A percentile compares a stretch with the other conserved stretches of the same genome.
Conservation (phyloP, 2,329 filamentous ascomycete genomes). For the Beauveria sp. region DNA sequence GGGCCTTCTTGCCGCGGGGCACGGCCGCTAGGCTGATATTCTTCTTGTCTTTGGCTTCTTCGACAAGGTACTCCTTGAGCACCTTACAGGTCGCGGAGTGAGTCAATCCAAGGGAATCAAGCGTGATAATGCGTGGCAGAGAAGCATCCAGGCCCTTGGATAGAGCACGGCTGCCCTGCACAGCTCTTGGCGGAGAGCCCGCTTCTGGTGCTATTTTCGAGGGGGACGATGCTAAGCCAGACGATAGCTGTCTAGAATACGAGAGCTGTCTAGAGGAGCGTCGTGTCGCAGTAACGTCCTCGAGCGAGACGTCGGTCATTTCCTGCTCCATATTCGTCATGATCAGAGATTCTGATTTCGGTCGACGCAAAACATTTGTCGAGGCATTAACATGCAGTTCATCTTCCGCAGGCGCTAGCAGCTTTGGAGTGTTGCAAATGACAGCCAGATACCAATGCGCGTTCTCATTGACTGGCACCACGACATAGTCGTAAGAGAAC, state of each 20-base stretch:
- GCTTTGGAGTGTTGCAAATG: slow-evolving; percentile 74
- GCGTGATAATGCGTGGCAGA: slow-evolving; percentile 68
- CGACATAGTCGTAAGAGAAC: slow-evolving; percentile 77
- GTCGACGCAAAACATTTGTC: slow-evolving; percentile 10
- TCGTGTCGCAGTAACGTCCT: slow-evolving; percentile 11
- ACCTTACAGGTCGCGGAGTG: slow-evolving; percentile 58
- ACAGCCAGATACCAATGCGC: slow-evolving; percentile 93
- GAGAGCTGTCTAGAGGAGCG: slow-evolving; percentile 1
- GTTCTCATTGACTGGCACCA: slow-evolving; percentile 85
- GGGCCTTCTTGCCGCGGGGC: slow-evolving; percentile 56
- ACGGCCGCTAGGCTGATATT: slow-evolving; percentile 30
- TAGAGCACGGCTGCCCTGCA: slow-evolving; percentile 10
- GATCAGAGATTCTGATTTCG: slow-evolving; percentile 9
- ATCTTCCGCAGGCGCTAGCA: slow-evolving; percentile 20
- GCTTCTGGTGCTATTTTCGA: not conserved
- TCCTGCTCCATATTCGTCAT: slow-evolving; percentile 15
- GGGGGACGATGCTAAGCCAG: not conserved
- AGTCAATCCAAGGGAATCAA: slow-evolving; percentile 70
- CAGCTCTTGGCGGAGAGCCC: not conserved
- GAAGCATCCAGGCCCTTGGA: slow-evolving; percentile 30
- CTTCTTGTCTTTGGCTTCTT: slow-evolving; percentile 62
- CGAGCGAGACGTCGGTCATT: slow-evolving; percentile 19
- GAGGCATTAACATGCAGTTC: slow-evolving; percentile 8
- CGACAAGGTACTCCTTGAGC: slow-evolving; percentile 68
- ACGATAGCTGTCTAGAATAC: not conserved